phyloP scores from a whole-genome alignment of 176 grass and related monocot species.

The Coix lacrymajobi region DNA sequence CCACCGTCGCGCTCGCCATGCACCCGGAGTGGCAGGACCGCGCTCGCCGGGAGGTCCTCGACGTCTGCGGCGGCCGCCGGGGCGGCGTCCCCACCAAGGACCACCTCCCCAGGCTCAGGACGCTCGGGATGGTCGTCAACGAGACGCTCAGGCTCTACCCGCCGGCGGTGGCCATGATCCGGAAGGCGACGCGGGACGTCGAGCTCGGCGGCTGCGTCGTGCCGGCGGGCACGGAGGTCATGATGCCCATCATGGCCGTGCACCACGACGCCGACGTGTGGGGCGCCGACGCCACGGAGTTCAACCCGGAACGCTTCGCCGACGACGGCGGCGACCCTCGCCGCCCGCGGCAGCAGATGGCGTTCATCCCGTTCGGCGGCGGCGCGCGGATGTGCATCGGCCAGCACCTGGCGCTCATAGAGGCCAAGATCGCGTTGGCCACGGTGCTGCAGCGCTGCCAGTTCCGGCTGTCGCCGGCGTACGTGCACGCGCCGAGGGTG shows the following conservation, averaged over 20 bases:
- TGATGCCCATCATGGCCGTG: conserved; percentile 84
- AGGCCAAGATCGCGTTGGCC: conserved; percentile 80
- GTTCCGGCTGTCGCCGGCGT: conserved; percentile 64
- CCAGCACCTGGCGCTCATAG: conserved; percentile 76
- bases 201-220: conserved; percentile 69
- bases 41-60: conserved; percentile 69
- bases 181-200: conserved; percentile 67
- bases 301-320: conserved; percentile 64
- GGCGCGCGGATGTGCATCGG: conserved; percentile 87
- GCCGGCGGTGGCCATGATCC: conserved; percentile 78
- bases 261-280: conserved; percentile 79
- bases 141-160: conserved; percentile 90
- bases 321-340: neutral
- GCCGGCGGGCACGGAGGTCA: conserved; percentile 78
- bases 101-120: conserved; percentile 76
- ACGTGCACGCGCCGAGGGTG: conserved; percentile 83
- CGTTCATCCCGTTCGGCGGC: conserved; percentile 85
- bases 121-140: conserved; percentile 70
- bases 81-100: conserved; percentile 55
- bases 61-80: conserved; percentile 59
- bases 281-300: conserved; percentile 68
- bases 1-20: conserved; percentile 88
- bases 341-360: conserved; percentile 48
- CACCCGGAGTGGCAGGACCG: conserved; percentile 90
- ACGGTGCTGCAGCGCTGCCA: conserved; percentile 70